Base-by-base conservation (phyloP, 2,329 filamentous ascomycete genomes). In the Botryotinia convoluta region DNA sequence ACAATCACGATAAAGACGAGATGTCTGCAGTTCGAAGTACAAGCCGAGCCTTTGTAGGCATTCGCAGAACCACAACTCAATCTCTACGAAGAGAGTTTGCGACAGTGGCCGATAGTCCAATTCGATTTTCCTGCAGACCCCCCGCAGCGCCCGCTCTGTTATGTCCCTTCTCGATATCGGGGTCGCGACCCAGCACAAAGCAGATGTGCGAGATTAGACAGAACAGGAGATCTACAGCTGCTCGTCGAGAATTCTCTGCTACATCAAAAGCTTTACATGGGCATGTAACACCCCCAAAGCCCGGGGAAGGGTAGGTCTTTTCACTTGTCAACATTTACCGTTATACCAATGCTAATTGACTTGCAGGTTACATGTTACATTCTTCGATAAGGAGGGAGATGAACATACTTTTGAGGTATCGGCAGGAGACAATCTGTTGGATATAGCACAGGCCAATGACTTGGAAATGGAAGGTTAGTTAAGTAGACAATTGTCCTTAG, bases 371-470 rank as follows among this genome's bases (percentile, higher is more conserved):
- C 92, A 93, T 80, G 88, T 99, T 39, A 97, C 95, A 0, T 98
- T 98, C 82, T 88, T 98, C 77, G 95, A 98, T 83, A 98, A 98
- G 83, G 94, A 98, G 32, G 91, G 91, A 69, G 85, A 89, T 44
- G 87, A 90, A 77, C 87, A 93, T 82, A 93, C 91, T 74, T 89
- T 98, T 79, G 90, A 92, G 74, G 95, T 98, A 14, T 86, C 89
- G 22, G 90, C 92, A 78, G 96, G 96, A 68, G 94, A 97, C 83
- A 99, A 99, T 82, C 86, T 99, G 71, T 87, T 99, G 72, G 95
- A 98, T 80, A 95, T 99, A 80, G 96, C 95, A 35, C 95, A 98
- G 82, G 93, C 92, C 63, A 89, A 98, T 83, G 95, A 98, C 80
- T 86, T 99, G 60, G 96, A 99, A 83, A 98, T 99, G 95, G 96